Percentiles rank a stretch among this genome's conserved stretches.
phyloP scores from a whole-genome alignment of 2,329 filamentous ascomycete genomes.

The Onygenales sp. region DNA sequence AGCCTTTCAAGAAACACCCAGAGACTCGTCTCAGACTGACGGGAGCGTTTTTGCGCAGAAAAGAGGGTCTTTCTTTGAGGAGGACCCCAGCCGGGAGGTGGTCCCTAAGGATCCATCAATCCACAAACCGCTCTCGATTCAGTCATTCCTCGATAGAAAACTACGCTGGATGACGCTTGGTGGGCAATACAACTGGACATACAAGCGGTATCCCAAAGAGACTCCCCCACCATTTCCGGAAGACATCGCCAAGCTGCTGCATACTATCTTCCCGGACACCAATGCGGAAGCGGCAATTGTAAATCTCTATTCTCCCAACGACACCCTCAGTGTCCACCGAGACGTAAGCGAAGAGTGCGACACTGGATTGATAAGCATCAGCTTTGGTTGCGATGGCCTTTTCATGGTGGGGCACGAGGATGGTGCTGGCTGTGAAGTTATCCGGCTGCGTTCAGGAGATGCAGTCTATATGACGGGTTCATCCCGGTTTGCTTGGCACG shows the following conservation, averaged over 20 bases:
- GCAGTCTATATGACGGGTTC: constrained; percentile 79
- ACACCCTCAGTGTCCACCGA: constrained; percentile 85
- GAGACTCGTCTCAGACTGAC: constrained; percentile 34
- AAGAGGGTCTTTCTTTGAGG: constrained; percentile 45
- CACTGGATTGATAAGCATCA: constrained; percentile 71
- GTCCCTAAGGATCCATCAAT: constrained; percentile 58
- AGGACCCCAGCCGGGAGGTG: constrained; percentile 29
- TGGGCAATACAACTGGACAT: constrained; percentile 94
- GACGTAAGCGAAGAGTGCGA: constrained; percentile 84
- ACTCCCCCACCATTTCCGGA: constrained; percentile 61
- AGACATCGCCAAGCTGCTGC: constrained; percentile 61
- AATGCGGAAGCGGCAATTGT: constrained; percentile 82
- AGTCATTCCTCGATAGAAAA: constrained; percentile 65
- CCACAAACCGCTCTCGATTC: constrained; percentile 64
- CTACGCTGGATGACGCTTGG: constrained; percentile 92
- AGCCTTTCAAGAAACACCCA: background rate
- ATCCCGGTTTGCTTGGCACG: constrained; percentile 88
- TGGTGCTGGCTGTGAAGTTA: constrained; percentile 28
- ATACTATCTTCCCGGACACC: constrained; percentile 64
- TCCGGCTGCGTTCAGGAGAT: constrained; percentile 74
- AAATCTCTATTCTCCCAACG: constrained; percentile 83
- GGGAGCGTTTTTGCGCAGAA: constrained; percentile 13
- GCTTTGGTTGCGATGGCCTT: constrained; percentile 79
- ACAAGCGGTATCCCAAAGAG: constrained; percentile 66
- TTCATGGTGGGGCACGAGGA: constrained; percentile 71